phyloP scores from a whole-genome alignment of 2,329 filamentous ascomycete species.

The Mycocentrospora acerina region DNA sequence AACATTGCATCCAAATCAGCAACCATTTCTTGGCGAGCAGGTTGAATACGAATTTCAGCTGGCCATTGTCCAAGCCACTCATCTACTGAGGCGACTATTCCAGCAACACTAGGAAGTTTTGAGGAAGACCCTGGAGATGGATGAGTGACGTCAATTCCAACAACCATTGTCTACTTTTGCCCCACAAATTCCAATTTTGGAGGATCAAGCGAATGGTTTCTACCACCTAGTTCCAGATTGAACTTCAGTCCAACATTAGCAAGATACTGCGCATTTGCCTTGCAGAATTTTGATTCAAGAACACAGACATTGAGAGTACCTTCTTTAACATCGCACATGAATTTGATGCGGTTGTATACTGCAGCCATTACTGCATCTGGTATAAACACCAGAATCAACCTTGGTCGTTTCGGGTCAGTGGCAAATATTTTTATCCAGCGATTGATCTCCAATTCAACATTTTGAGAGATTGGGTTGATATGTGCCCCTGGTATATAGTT shows the following conservation, averaged over 20 bases:
- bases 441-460: no score
- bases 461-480: no score
- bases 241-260: constrained; percentile 59
- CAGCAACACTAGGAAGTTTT: constrained; percentile 71
- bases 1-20: constrained; percentile 62
- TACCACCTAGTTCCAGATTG: constrained; percentile 38
- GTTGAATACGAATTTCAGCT: constrained; percentile 66
- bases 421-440: no score
- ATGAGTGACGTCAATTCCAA: constrained; percentile 87
- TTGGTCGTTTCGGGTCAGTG: no score
- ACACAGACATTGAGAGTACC: constrained; percentile 26
- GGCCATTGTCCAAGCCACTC: constrained; percentile 73
- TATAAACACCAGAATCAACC: constrained; percentile 16
- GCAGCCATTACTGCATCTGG: constrained; percentile 15
- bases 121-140: constrained; percentile 65
- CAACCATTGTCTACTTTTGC: constrained; percentile 73
- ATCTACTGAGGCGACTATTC: constrained; percentile 75
- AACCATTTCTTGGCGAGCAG: constrained; percentile 67
- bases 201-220: constrained; percentile 62
- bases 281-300: constrained; percentile 42
- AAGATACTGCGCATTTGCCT: constrained; percentile 27
- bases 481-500: constrained; percentile 6
- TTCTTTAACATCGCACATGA: constrained; percentile 17
- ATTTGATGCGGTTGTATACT: constrained; percentile 28
- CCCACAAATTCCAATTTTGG: constrained; percentile 58